Base-by-base conservation (phyloP, 169 alveolate species). In the Eimeria praecox region DNA sequence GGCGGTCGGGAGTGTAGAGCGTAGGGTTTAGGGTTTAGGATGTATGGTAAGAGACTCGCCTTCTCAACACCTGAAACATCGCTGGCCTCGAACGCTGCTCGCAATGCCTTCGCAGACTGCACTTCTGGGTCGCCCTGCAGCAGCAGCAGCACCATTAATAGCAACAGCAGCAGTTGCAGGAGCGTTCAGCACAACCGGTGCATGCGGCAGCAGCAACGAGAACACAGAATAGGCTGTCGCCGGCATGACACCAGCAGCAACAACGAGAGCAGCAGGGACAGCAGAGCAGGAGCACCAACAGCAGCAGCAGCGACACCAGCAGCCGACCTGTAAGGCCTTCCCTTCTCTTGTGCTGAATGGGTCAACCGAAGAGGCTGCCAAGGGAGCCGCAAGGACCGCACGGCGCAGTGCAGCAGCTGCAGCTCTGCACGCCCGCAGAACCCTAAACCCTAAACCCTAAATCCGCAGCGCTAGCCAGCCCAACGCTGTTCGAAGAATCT, bases 391-490 rank as follows among this genome's bases (percentile, higher is more conserved):
- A 35, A 85, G 92, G 40, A 85, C 92, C 77, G 92, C 92, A 56
- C 92, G 92, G 33, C 92, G 92, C 56, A 85, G 77, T 35, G 92
- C 92, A 52, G 92, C 92, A 52, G 77, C 56, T 35, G 92, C 92
- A 14, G 92, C 92, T 5, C 92, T 85, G 92, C 49, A 85, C 75
- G 62, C 24, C 77, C 62, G 77, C 38, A 54, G 35, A 82, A n/a
- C 75, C 91, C 91, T 30, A 82, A 82, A n/a, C 49, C 44, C 54
- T 27, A 12, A 56, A n/a, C 46, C 90, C 69, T 46, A 2, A 46
- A 8, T 44, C 69, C 38, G 8, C 14, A 46, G 6, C 86, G 54
- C n/a, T 59, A n/a, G n/a, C 22, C 4, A 30, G 27, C 49, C 8
- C 86, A 18, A 75, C 20, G 54, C 86, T 27, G 59, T 38, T 54